phyloP scores from a whole-genome alignment of 495 filamentous ascomycete species.

The Immersiella caudata region DNA sequence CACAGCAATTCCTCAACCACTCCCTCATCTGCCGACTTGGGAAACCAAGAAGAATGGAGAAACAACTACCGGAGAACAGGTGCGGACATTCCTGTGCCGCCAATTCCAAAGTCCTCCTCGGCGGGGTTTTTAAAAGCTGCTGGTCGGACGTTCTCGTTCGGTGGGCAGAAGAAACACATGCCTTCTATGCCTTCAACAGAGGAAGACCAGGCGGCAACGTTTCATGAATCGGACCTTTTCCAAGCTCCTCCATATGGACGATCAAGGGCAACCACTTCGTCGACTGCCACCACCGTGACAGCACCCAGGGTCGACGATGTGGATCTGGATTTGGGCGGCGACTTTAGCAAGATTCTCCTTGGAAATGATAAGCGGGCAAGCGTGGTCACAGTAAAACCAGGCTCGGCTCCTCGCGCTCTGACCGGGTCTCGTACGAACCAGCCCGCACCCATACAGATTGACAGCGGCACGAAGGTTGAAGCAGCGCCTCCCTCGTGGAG shows the following conservation, averaged over 20 bases:
- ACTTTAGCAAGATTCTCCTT: slow-evolving; percentile 72
- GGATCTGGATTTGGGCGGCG: slow-evolving; percentile 58
- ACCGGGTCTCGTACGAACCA: slow-evolving; percentile 45
- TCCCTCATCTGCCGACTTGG: slow-evolving; percentile 69
- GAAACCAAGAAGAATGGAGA: slow-evolving; percentile 57
- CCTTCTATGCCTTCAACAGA: slow-evolving; percentile 49
- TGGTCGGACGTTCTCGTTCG: slow-evolving; percentile 76
- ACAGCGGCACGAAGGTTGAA: slow-evolving; percentile 57
- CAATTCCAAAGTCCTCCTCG: slow-evolving; percentile 53
- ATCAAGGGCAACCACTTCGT: slow-evolving; percentile 49
- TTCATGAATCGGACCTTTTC: slow-evolving; percentile 33
- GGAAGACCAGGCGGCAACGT: slow-evolving; percentile 43
- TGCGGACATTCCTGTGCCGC: slow-evolving; percentile 61
- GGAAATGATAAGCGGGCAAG: slow-evolving; percentile 60
- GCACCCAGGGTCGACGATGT: slow-evolving; percentile 69
- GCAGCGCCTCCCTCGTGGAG: slow-evolving; percentile 69
- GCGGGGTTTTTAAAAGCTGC: slow-evolving; percentile 63
- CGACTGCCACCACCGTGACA: slow-evolving; percentile 66
- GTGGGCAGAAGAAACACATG: slow-evolving; percentile 52
- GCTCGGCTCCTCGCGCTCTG: slow-evolving; percentile 39
- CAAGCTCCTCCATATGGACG: slow-evolving; percentile 39
- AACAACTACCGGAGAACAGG: slow-evolving; percentile 51
- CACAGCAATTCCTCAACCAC: slow-evolving; percentile 74
- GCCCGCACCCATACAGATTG: slow-evolving; percentile 62
- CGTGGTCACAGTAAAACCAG: slow-evolving; percentile 43